Evolutionary conservation across 208 protist genomes (phyloP), one percentile per base, ranked within the genome.

Genomic region (Angomonas desouzai): DNA sequence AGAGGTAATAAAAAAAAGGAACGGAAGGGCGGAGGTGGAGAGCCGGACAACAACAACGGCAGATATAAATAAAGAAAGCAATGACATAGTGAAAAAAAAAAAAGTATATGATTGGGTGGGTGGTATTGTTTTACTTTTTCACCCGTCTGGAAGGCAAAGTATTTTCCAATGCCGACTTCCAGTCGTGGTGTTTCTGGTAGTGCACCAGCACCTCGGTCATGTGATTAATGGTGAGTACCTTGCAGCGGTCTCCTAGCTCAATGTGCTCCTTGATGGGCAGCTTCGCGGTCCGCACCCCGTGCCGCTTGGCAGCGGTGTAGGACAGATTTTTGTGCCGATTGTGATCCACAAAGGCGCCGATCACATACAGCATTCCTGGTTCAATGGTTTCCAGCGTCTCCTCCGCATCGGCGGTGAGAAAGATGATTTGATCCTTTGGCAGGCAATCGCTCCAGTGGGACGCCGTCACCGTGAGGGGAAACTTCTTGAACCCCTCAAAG

Each of bases 191-290:
- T 10, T 65, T 64, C 1, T 27, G 55, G 57, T 83, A 96, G 10
- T 55, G 64, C n/a, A 76, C 77, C 13, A 96, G 81, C 43, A 91
- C 79, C 11, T 92, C 76, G 10, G 85, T 77, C 7, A 94, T 76
- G 65, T 96, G 91, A 57, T 96, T 96, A 60, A 96, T 87, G 16
- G 91, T 96, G 10, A 96, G 77, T 32, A 96, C 87, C 57, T 91
- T 90, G 72, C 85, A 94, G 6, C 83, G 85, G 59, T 96, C 93
- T 32, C 87, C 81, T 2, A 96, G 55, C n/a, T 78, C 72, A 32
- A 96, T 85, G 30, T 53, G 75, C 64, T 96, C 87, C 25, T 82
- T 74, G 47, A 96, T 71, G 20, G 87, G 91, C 36, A 96, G 70
- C 16, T 83, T 77, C 7, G 91, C 91, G 25, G 79, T 77, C 20